phyloP scores from a whole-genome alignment of 2,329 filamentous ascomycete species.

The Xylaria sp. region DNA sequence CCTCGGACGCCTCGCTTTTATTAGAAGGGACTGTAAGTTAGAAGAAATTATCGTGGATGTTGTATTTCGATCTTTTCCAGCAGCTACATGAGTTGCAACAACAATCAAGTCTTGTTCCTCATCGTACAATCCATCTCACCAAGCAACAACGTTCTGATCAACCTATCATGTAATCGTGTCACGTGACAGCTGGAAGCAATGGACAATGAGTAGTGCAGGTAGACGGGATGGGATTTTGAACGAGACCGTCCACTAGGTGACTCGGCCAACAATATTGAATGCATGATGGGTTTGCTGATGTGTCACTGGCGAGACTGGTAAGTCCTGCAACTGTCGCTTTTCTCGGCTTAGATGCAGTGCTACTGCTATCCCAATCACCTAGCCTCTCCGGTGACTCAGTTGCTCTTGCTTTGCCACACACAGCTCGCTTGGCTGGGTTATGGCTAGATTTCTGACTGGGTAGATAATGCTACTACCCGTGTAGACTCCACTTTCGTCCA shows the following conservation, averaged over 20 bases:
- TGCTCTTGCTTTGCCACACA: constrained; percentile 32
- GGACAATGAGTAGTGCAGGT: no score
- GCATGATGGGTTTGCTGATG: background rate
- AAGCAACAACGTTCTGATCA: background rate
- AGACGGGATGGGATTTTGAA: no score
- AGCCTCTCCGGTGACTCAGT: constrained; percentile 27
- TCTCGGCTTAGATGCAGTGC: background rate
- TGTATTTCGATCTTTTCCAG: no score
- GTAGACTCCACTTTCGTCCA: no score
- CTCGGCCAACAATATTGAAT: background rate
- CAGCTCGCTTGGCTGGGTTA: background rate
- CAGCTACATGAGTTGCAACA: no score
- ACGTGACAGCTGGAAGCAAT: background rate
- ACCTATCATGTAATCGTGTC: background rate
- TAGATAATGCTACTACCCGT: no score
- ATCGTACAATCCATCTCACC: background rate
- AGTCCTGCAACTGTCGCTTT: background rate
- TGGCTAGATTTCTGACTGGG: background rate
- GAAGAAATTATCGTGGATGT: no score
- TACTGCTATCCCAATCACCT: background rate
- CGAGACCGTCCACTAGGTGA: no score
- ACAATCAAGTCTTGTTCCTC: no score
- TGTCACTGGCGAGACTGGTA: constrained; percentile 8
- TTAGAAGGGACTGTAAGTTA: no score
- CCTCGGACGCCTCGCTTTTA: background rate